Percentiles rank a stretch among this genome's conserved stretches.
Evolutionary conservation across 2,329 filamentous ascomycete species (phyloP).

Genomic region (Penicillium sp.): DNA sequence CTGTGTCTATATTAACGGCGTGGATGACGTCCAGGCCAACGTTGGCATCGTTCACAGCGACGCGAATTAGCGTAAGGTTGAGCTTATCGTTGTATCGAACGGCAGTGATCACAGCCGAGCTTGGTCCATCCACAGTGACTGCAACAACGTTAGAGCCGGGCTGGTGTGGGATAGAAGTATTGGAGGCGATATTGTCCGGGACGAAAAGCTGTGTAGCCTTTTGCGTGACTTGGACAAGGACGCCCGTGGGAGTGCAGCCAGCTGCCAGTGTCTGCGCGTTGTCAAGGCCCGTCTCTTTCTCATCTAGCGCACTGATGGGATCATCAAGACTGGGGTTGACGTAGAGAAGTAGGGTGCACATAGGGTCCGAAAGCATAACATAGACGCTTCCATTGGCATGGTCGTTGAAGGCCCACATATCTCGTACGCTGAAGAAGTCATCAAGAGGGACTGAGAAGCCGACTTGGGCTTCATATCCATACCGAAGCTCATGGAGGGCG

Average conservation of each 20-base stretch:
- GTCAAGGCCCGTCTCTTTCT: conserved; percentile 44
- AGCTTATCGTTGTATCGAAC: conserved; percentile 28
- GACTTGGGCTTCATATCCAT: conserved; percentile 70
- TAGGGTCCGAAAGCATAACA: conserved; percentile 46
- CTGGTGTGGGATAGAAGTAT: conserved; percentile 25
- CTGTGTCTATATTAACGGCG: conserved; percentile 30
- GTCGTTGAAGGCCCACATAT: conserved; percentile 48
- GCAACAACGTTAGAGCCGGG: conserved; percentile 28
- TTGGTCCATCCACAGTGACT: conserved; percentile 32
- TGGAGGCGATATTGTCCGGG: conserved; percentile 22
- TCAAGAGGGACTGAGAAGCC: conserved; percentile 48
- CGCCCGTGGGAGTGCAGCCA: conserved; percentile 36
- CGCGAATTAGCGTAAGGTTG: conserved; percentile 30
- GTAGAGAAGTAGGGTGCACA: conserved; percentile 42
- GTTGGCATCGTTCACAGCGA: conserved; percentile 18
- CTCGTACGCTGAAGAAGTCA: conserved; percentile 42
- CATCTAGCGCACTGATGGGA: conserved; percentile 43
- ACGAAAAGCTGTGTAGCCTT: conserved; percentile 36
- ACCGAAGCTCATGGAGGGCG: conserved; percentile 67
- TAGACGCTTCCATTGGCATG: conserved; percentile 34
- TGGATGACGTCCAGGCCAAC: conserved; percentile 26
- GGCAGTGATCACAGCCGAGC: conserved; percentile 32
- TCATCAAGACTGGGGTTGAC: conserved; percentile 40
- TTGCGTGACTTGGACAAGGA: conserved; percentile 47
- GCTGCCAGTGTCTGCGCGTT: conserved; percentile 47